Conservation (phyloP, 2,329 filamentous ascomycete species). For the Trichoderma atroviride region DNA sequence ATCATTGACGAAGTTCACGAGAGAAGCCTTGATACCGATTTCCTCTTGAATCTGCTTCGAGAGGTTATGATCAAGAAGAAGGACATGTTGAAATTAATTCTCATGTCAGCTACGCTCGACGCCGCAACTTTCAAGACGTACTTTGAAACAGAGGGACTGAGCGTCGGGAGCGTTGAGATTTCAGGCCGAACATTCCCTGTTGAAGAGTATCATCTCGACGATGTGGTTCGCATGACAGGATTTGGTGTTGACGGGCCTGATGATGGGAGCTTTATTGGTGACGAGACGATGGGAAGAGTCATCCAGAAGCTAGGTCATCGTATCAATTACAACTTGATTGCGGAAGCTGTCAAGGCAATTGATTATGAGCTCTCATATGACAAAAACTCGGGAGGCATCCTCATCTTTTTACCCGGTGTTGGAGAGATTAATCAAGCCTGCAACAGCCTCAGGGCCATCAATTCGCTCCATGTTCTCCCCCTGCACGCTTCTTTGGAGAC, state of each 20-base stretch:
- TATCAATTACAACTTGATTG: conserved; percentile 89
- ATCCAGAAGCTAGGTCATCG: conserved; percentile 76
- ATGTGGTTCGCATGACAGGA: conserved; percentile 77
- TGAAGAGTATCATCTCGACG: conserved; percentile 85
- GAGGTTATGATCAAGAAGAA: conserved; percentile 75
- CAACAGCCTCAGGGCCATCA: conserved; percentile 64
- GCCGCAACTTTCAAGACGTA: conserved; percentile 83
- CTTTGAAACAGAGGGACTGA: conserved; percentile 68
- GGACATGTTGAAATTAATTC: conserved; percentile 82
- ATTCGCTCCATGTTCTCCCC: conserved; percentile 74
- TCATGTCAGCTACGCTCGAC: conserved; percentile 97
- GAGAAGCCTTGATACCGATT: conserved; percentile 91
- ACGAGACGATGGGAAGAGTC: conserved; percentile 65
- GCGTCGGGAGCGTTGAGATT: conserved; percentile 83
- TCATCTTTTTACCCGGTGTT: conserved; percentile 94
- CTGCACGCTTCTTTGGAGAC: conserved; percentile 91
- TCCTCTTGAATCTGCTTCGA: conserved; percentile 82
- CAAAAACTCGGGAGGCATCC: conserved; percentile 74
- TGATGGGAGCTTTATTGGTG: conserved; percentile 45
- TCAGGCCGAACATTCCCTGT: conserved; percentile 88
- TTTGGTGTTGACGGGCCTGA: conserved; percentile 62
- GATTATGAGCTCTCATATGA: conserved; percentile 70
- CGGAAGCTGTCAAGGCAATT: conserved; percentile 77
- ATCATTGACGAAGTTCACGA: conserved; percentile 98
- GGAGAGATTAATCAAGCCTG: conserved; percentile 87